These are phyloP conservation scores for Hanseniaspora sp. DNA, from an alignment of 1,139 yeast genomes.

Conservation along the genomic window DNA sequence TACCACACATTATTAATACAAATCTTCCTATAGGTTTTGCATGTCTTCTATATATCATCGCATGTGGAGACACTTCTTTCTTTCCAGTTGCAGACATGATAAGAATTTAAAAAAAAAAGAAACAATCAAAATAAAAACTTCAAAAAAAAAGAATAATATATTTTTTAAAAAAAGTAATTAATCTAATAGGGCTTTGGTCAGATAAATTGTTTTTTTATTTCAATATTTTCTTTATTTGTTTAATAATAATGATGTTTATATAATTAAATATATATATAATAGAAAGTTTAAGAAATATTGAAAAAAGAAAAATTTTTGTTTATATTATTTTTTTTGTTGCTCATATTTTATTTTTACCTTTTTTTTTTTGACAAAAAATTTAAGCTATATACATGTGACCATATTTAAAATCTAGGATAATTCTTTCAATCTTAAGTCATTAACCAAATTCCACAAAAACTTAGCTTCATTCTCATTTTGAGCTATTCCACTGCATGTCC, in stretches of 20 bases:
- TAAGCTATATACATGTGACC: not conserved
- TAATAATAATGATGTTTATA: not conserved
- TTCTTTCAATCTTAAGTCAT: slow-evolving; percentile 33
- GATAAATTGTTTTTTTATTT: too few species aligned
- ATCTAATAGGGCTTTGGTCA: too few species aligned
- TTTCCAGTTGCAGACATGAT: slow-evolving; percentile 10
- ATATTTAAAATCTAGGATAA: slow-evolving; percentile 2
- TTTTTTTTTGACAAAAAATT: not conserved
- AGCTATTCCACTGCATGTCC: slow-evolving; percentile 87
- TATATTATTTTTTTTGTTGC: too few species aligned
- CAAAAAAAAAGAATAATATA: too few species aligned
- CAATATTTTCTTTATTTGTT: not conserved
- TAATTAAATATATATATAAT: too few species aligned
- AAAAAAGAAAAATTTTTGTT: too few species aligned
- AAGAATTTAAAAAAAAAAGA: not conserved
- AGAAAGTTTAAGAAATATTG: too few species aligned
- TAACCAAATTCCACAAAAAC: slow-evolving; percentile 57
- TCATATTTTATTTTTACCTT: slow-evolving; percentile 7
- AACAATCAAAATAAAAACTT: too few species aligned
- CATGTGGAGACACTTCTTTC: slow-evolving; percentile 21
- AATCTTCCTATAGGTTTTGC: slow-evolving; percentile 37
- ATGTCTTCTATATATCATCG: slow-evolving; percentile 35
- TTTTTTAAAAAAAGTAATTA: too few species aligned
- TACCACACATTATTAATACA: slow-evolving; percentile 33
- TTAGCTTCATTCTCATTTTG: slow-evolving; percentile 45